phyloP scores from a whole-genome alignment of 345 rosid species.

The Aquilaria malaccensis region DNA sequence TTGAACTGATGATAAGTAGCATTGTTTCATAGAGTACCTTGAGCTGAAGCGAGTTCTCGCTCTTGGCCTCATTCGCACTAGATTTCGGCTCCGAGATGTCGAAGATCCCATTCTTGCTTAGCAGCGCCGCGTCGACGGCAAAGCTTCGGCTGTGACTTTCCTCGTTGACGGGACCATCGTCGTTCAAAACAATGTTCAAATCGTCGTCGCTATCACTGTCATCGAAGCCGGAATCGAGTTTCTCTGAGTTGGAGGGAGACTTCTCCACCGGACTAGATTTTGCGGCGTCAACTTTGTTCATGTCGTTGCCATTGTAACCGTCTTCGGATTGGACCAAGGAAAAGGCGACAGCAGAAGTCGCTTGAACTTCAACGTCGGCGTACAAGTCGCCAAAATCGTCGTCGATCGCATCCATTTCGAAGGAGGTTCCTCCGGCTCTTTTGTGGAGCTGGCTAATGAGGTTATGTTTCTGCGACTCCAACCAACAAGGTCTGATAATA shows the following conservation, averaged over 20 bases:
- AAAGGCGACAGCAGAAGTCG: constrained; percentile 20
- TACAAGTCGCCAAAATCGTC: constrained; percentile 67
- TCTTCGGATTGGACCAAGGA: constrained; percentile 17
- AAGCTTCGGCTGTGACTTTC: constrained; percentile 7
- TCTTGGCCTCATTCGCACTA: neutral
- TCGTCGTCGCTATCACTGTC: constrained; percentile 63
- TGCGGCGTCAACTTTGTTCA: neutral
- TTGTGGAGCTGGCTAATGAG: no score
- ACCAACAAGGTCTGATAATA: no score
- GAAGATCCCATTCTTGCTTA: constrained; percentile 1
- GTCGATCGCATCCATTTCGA: constrained; percentile 33
- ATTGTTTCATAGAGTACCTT: constrained; percentile 23
- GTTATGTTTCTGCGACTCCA: no score
- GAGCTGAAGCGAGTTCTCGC: constrained; percentile 4
- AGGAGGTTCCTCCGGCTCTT: no score
- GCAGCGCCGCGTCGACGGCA: constrained; percentile 8
- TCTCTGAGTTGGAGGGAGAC: constrained; percentile 2
- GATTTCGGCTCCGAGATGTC: constrained; percentile 11
- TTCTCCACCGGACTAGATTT: constrained; percentile 2
- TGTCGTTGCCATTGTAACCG: neutral
- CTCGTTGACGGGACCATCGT: constrained; percentile 32
- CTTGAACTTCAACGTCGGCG: constrained; percentile 37
- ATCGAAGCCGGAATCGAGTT: constrained; percentile 3
- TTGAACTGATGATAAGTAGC: no score
- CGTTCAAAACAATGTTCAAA: constrained; percentile 56